Evolutionary conservation across 2,329 filamentous ascomycete genomes (phyloP).

Genomic region (Huntiella savannae): DNA sequence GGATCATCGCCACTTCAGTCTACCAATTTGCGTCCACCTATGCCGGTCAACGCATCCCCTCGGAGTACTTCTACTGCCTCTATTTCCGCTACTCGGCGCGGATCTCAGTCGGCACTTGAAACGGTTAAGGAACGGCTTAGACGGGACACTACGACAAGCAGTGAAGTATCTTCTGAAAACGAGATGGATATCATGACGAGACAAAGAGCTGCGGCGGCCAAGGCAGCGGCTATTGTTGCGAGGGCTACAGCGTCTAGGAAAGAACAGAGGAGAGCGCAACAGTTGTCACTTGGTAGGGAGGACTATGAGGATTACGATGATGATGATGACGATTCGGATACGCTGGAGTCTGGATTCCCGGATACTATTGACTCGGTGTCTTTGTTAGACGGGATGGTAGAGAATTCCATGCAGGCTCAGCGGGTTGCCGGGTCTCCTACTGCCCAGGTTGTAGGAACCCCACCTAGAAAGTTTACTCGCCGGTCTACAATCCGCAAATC

Average conservation of each 20-base stretch:
- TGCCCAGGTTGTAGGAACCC: slow-evolving; percentile 42
- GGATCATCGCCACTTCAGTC: slow-evolving; percentile 73
- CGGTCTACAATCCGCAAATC: slow-evolving; percentile 46
- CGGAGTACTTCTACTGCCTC: slow-evolving; percentile 14
- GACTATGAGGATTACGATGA: slow-evolving; percentile 39
- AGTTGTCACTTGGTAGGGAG: slow-evolving; percentile 20
- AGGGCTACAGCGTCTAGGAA: slow-evolving; percentile 22
- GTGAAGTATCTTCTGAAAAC: slow-evolving; percentile 67
- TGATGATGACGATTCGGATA: slow-evolving; percentile 38
- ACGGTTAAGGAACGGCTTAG: slow-evolving; percentile 49
- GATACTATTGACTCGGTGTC: slow-evolving; percentile 53
- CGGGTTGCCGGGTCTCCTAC: slow-evolving; percentile 26
- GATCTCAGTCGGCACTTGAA: slow-evolving; percentile 53
- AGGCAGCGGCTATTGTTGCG: slow-evolving; percentile 27
- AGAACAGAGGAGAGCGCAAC: slow-evolving; percentile 28
- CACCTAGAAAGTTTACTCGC: slow-evolving; percentile 39
- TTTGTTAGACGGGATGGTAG: slow-evolving; percentile 42
- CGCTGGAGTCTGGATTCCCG: slow-evolving; percentile 41
- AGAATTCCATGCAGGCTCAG: slow-evolving; percentile 33
- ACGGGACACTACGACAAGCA: slow-evolving; percentile 62
- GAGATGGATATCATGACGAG: slow-evolving; percentile 52
- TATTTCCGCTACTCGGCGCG: slow-evolving; percentile 30
- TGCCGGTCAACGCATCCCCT: slow-evolving; percentile 27
- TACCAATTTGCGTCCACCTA: slow-evolving; percentile 39
- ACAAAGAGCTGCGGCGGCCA: slow-evolving; percentile 40